Evolutionary conservation across 352 stramenopile species (phyloP), one percentile per base, ranked within the genome.

Genomic region (Phytopythium aichiense): DNA sequence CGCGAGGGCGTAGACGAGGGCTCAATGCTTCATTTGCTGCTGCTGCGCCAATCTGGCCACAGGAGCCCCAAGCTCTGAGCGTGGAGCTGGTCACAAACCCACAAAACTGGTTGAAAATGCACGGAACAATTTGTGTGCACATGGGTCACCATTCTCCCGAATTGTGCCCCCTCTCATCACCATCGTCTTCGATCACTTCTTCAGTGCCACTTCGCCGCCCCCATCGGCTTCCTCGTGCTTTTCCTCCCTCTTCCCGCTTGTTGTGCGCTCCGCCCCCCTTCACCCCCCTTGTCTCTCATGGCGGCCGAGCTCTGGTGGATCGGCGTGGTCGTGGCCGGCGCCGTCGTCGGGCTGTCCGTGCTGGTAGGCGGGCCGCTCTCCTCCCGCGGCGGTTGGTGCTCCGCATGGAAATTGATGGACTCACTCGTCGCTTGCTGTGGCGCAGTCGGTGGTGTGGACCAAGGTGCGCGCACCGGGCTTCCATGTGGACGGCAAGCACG

Each of bases 401-500:
- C n/a, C n/a, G n/a, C 28, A 31, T 5, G 28, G 28, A 31, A 31
- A 2, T 31, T 40, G n/a, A 30, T 58, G 31, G 25, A 0, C 48
- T 23, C 23, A 7, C 13, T n/a, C n/a, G 23, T 18, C 31, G 13
- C 23, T 28, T 51, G 22, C 40, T 22, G 40, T 45, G 13, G 16
- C 65, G 16, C 61, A 92, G 83, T 90, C 83, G 31, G 81, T 79
- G 37, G 61, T 89, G 37, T 68, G 71, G 59, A 90, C 71, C 25
- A 92, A 91, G 65, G 23, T 91, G 31, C 67, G 69, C 4, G 74
- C 77, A 20, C 81, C 86, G 20, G 81, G 80, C 52, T 92, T 92
- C 43, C 64, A 88, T 50, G 84, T 94, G 50, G 71, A 86, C 13
- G 84, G 74, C 67, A 90, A 92, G 62, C 86, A 94, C 74, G 81